Evolutionary conservation across 768 basidiomycete genomes (phyloP), one percentile per base, ranked within the genome.

Genomic region (Tulasnella sp.): DNA sequence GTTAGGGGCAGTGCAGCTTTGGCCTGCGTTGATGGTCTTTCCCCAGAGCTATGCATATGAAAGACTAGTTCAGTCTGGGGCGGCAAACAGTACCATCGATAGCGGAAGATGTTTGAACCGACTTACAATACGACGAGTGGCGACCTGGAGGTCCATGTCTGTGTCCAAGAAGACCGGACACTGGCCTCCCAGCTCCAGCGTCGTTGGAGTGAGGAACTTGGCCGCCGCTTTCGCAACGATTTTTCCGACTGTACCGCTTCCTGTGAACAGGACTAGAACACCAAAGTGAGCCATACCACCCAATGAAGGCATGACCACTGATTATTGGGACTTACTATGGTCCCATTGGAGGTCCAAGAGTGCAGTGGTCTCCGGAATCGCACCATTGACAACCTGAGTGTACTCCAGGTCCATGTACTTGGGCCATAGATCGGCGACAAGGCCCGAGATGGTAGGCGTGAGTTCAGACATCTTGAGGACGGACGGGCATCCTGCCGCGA

Each of bases 381-480:
- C 80, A 17, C 87, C 87, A 62, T 85, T 80, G 24, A 90, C 78
- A 27, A 92, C 75, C 11, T 79, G 73, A 17, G 80, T 74, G 3
- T 85, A 67, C 29, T 80, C 77, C 0, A 73, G 68, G 68, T 92
- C 91, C 60, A 93, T 64, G 65, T 93, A 92, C 66, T 85, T 80
- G 2, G 81, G 80, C 3, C 88, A 41, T 4, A 91, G 77, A 63
- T 87, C 82, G 0, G 82, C 76, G 12, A 89, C 66, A 10, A 91
- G 75, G 8, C 75, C 65, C 43, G 78, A 79, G 3, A 74, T 71
- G 1, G 78, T 75, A 0, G 83, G 79, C 0, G 78, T 72, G 2
- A 80, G 70, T 66, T 92, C 91, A 1, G 91, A 85, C 0, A 86
- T 85, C 68, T 92, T 92, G 50, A 91, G 48, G 3, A 84, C 70